Evolutionary conservation across 208 protist species (phyloP).

Genomic region (Herpetomonas muscarum): DNA sequence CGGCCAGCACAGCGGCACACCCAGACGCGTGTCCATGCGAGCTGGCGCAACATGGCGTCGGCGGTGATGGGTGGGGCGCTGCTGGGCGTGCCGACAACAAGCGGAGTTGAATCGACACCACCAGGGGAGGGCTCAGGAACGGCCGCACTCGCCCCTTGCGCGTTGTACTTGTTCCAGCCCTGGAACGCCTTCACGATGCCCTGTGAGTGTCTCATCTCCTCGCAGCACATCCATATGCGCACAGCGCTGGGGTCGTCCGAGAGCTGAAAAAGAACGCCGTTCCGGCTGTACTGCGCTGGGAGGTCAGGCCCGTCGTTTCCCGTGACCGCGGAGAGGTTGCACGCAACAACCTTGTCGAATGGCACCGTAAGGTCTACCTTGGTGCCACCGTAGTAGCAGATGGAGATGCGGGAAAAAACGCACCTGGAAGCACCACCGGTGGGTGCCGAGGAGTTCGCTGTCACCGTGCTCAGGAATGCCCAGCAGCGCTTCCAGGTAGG

Average conservation of each 20-base stretch:
- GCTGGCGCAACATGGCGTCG: too few relatives aligned
- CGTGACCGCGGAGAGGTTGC: constrained; percentile 8
- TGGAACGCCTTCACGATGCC: constrained; percentile 27
- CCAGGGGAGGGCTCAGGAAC: too few relatives aligned
- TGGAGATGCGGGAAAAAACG: background rate
- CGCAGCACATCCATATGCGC: constrained; percentile 42
- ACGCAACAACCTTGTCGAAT: constrained; percentile 16
- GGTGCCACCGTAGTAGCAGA: constrained; percentile 1
- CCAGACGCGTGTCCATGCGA: background rate
- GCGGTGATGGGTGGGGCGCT: too few relatives aligned
- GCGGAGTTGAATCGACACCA: too few relatives aligned
- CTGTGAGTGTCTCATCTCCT: constrained; percentile 22
- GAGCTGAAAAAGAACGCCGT: constrained; percentile 47
- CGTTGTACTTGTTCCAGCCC: constrained; percentile 8
- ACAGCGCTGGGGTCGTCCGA: constrained; percentile 28
- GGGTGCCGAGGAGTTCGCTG: constrained; percentile 10
- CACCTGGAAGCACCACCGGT: too few relatives aligned
- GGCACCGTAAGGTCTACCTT: constrained; percentile 15
- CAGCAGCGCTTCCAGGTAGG: constrained; percentile 53
- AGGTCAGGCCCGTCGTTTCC: constrained; percentile 10
- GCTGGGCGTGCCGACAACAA: too few relatives aligned
- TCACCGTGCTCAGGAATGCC: constrained; percentile 19
- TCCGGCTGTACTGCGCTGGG: constrained; percentile 26
- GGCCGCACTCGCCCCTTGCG: background rate
- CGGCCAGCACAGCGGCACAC: background rate